Evolutionary conservation across 2,329 filamentous ascomycete species (phyloP).

Genomic region (Cladophialophora exuberans): DNA sequence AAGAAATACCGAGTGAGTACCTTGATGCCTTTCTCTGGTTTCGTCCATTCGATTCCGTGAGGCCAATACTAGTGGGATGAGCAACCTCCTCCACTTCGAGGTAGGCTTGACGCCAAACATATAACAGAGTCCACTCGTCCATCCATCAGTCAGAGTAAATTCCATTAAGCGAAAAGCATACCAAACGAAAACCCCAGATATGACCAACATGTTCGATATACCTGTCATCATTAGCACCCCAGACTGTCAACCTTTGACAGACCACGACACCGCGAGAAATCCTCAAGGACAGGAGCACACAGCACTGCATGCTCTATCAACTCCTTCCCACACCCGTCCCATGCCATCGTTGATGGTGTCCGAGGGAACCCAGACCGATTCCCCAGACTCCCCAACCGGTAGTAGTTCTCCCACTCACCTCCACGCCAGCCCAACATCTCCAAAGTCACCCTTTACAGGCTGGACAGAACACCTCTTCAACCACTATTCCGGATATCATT

Average conservation of each 20-base stretch:
- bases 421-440: constrained; percentile 5
- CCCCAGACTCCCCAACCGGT: neutral
- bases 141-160: neutral
- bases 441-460: constrained; percentile 8
- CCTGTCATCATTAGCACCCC: constrained; percentile 24
- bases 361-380: constrained; percentile 22
- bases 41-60: constrained; percentile 5
- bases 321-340: neutral
- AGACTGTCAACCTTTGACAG: constrained; percentile 12
- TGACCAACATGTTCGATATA: constrained; percentile 19
- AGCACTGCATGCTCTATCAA: neutral
- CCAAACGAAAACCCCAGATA: constrained; percentile 10
- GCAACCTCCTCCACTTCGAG: neutral
- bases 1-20: neutral
- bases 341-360: constrained; percentile 8
- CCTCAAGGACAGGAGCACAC: neutral
- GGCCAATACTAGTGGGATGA: neutral
- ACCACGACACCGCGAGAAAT: constrained; percentile 1
- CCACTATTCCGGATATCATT: neutral
- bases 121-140: constrained; percentile 9
- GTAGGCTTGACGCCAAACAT: neutral
- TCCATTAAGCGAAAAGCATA: neutral
- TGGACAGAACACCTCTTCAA: constrained; percentile 22
- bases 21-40: neutral
- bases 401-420: neutral